Conservation (phyloP, 2,329 filamentous ascomycete genomes). For the Fonsecaea pedrosoi region DNA sequence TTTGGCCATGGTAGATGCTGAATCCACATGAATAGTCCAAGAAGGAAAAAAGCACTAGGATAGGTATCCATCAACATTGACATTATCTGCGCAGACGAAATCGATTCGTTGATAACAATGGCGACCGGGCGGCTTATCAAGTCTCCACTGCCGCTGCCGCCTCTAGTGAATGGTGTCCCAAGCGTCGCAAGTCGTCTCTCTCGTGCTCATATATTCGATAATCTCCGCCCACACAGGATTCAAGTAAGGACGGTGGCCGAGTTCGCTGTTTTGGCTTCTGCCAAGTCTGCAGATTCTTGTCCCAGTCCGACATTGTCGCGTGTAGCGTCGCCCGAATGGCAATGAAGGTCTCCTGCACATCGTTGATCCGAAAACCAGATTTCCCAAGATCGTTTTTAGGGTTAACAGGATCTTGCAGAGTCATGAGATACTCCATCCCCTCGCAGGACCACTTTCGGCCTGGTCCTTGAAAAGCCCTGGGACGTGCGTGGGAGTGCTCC, state of each 20-base stretch:
- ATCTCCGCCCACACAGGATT: conserved; percentile 34
- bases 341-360: conserved; percentile 56
- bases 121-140: background rate
- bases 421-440: conserved; percentile 50
- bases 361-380: conserved; percentile 54
- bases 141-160: background rate
- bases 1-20: background rate
- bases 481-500: background rate
- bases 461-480: background rate
- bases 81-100: background rate
- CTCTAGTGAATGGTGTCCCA: conserved; percentile 13
- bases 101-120: background rate
- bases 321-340: conserved; percentile 28
- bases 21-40: background rate
- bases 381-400: conserved; percentile 64
- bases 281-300: conserved; percentile 8
- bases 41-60: background rate
- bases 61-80: background rate
- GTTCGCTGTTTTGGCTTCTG: conserved; percentile 3
- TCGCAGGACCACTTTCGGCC: conserved; percentile 17
- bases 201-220: conserved; percentile 38
- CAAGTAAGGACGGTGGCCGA: conserved; percentile 27
- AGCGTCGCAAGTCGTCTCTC: conserved; percentile 25
- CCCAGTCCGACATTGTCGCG: conserved; percentile 31
- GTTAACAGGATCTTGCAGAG: conserved; percentile 66